These are phyloP conservation scores for Xerocomellus dryophilus DNA, from an alignment of 768 basidiomycete species.

Conservation along the genomic window DNA sequence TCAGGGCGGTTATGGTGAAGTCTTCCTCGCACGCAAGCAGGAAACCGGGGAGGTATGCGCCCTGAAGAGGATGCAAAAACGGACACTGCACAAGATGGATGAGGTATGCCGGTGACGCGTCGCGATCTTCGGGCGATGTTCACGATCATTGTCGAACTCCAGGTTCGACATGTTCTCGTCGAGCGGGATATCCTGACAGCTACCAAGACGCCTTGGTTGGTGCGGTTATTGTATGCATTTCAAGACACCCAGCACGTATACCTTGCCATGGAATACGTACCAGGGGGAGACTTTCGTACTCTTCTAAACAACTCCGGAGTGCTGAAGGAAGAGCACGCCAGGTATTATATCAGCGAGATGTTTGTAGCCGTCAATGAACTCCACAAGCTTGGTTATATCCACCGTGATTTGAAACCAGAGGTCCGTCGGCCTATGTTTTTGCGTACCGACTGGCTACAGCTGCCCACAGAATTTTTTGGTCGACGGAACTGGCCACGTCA, in stretches of 20 bases:
- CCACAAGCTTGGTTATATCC: slow-evolving; percentile 97
- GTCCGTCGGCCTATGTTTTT: slow-evolving; percentile 40
- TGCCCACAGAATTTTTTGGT: slow-evolving; percentile 85
- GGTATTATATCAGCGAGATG: slow-evolving; percentile 98
- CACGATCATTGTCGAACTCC: background rate
- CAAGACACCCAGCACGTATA: slow-evolving; percentile 90
- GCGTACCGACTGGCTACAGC: background rate
- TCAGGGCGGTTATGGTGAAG: slow-evolving; percentile 98
- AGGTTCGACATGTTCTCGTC: slow-evolving; percentile 97
- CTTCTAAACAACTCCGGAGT: slow-evolving; percentile 97
- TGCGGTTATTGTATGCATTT: slow-evolving; percentile 92
- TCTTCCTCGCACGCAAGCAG: slow-evolving; percentile 91
- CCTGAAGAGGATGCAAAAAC: slow-evolving; percentile 95
- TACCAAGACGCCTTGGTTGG: slow-evolving; percentile 97
- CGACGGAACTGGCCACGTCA: slow-evolving; percentile 94
- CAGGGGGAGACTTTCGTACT: slow-evolving; percentile 97
- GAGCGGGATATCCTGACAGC: slow-evolving; percentile 97
- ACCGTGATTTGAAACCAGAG: slow-evolving; percentile 97
- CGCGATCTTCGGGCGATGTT: background rate
- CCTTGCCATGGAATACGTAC: slow-evolving; percentile 99
- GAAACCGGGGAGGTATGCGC: slow-evolving; percentile 97
- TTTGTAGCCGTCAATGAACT: slow-evolving; percentile 90
- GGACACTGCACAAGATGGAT: slow-evolving; percentile 96
- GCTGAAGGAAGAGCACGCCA: slow-evolving; percentile 93
- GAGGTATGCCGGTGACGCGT: slow-evolving; percentile 54